Evolutionary conservation across 306 rosid genomes (phyloP).

Genomic region (Dryas octopetala): DNA sequence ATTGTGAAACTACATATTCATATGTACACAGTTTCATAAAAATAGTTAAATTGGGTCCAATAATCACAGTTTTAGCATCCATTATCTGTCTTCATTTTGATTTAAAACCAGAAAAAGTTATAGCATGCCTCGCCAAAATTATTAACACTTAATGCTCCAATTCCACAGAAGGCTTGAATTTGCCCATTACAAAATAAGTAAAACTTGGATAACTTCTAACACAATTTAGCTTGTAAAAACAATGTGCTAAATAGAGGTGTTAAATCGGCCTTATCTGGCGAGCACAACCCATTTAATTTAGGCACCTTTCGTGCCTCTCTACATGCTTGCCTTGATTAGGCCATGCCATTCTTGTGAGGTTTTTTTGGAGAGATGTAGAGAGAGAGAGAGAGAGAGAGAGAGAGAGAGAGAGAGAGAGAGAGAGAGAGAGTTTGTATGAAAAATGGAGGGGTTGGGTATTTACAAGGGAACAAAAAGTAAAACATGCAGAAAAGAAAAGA

Average conservation of each 20-base stretch:
- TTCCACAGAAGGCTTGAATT: not conserved
- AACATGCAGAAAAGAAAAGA: too few relatives aligned
- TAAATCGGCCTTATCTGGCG: not conserved
- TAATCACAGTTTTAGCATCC: not conserved
- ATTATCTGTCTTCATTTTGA: not conserved
- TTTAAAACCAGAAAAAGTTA: not conserved
- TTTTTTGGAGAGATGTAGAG: too few relatives aligned
- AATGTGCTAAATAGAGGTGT: not conserved
- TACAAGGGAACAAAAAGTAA: too few relatives aligned
- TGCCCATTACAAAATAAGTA: not conserved
- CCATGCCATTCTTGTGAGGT: too few relatives aligned
- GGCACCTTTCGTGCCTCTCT: not conserved
- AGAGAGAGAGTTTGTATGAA: too few relatives aligned
- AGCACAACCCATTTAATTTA: not conserved
- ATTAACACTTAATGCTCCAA: not conserved
- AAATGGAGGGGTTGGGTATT: too few relatives aligned
- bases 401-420: too few relatives aligned
- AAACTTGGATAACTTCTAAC: not conserved
- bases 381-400: too few relatives aligned
- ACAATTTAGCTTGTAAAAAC: not conserved
- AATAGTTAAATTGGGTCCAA: not conserved
- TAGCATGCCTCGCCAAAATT: not conserved
- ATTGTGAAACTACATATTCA: not conserved
- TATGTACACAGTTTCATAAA: not conserved
- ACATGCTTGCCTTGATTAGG: too few relatives aligned